phyloP scores from a whole-genome alignment of 1,139 yeast genomes.

The Suhomyces yuchorum region DNA sequence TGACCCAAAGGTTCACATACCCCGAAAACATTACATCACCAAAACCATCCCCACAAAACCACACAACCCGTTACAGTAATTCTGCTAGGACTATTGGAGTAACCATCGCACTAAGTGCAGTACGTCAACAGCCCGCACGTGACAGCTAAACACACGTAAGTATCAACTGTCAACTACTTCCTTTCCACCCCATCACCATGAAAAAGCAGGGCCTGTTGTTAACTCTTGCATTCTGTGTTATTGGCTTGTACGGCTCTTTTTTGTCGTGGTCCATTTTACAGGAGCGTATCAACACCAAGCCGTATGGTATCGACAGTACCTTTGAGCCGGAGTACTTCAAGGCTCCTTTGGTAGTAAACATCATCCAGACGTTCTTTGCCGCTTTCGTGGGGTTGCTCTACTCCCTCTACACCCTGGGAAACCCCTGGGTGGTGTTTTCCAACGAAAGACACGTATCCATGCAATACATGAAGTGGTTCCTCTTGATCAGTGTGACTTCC shows the following conservation, averaged over 20 bases:
- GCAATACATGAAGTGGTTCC: conserved; percentile 43
- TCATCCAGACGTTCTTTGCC: conserved; percentile 75
- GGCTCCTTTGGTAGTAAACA: conserved; percentile 75
- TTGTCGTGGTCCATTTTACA: conserved; percentile 90
- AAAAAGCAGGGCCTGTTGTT: conserved; percentile 25
- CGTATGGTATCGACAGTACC: conserved; percentile 53
- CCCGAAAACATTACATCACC: too few relatives aligned
- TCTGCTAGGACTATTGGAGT: too few relatives aligned
- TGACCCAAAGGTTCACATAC: too few relatives aligned
- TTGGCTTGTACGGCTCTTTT: conserved; percentile 82
- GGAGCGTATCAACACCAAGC: conserved; percentile 80
- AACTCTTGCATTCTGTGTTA: conserved; percentile 55
- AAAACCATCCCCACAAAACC: too few relatives aligned
- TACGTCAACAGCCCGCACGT: too few relatives aligned
- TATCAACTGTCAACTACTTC: background rate
- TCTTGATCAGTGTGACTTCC: conserved; percentile 73
- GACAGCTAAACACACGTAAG: too few relatives aligned
- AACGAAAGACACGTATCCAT: conserved; percentile 22
- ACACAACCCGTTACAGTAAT: too few relatives aligned
- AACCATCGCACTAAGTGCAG: too few relatives aligned
- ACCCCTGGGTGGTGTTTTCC: conserved; percentile 35
- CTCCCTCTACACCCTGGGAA: conserved; percentile 34
- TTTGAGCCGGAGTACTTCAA: conserved; percentile 58
- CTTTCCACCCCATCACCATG: conserved; percentile 10
- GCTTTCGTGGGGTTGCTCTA: conserved; percentile 66